Percentiles rank a stretch among this genome's conserved stretches.
phyloP scores from a whole-genome alignment of 2,329 filamentous ascomycete genomes.

The Beauveria pseudobassiana region DNA sequence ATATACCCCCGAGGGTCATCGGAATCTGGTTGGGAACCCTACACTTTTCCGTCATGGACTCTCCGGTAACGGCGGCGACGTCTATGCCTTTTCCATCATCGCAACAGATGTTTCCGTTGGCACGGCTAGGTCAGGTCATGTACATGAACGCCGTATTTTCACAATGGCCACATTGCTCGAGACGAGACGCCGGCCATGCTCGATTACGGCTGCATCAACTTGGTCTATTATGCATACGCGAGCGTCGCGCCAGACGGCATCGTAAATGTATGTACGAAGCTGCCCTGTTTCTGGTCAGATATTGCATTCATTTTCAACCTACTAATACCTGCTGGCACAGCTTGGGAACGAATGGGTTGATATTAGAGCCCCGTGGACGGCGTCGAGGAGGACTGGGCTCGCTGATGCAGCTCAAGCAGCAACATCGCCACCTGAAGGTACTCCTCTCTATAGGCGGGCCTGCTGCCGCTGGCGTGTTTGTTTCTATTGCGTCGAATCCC shows the following conservation, averaged over 20 bases:
- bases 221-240: conserved; percentile 79
- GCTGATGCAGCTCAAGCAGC: conserved; percentile 63
- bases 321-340: conserved; percentile 32
- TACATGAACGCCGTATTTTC: conserved; percentile 75
- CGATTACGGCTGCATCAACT: conserved; percentile 69
- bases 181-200: conserved; percentile 66
- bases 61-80: background rate
- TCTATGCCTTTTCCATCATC: background rate
- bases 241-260: conserved; percentile 64
- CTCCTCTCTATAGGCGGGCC: conserved; percentile 70
- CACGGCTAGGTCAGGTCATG: conserved; percentile 32
- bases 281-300: too few relatives aligned
- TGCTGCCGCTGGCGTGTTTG: conserved; percentile 57
- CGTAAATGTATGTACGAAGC: conserved; percentile 58
- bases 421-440: conserved; percentile 64
- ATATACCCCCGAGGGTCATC: background rate
- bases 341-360: conserved; percentile 76
- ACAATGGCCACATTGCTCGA: conserved; percentile 68
- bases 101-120: background rate
- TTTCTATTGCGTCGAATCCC: conserved; percentile 55
- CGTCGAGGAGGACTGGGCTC: conserved; percentile 62
- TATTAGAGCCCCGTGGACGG: conserved; percentile 64
- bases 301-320: background rate
- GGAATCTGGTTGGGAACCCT: background rate
- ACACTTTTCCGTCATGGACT: background rate